Evolutionary conservation across 2,329 filamentous ascomycete genomes (phyloP).

Genomic region (Botrytis porri): DNA sequence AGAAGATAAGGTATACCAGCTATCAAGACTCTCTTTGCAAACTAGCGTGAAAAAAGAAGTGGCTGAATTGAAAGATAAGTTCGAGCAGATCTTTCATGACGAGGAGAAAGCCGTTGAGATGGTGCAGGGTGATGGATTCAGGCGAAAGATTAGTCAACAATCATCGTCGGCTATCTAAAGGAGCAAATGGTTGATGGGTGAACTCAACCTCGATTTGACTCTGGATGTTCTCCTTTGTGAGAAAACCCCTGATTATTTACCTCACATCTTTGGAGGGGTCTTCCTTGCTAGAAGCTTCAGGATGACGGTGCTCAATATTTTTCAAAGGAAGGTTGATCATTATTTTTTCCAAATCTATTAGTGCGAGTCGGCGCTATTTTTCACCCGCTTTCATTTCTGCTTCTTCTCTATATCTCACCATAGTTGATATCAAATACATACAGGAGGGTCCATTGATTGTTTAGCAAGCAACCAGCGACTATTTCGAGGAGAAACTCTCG

Average conservation of each 20-base stretch:
- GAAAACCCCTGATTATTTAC: not conserved
- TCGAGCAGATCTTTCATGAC: slow-evolving; percentile 29
- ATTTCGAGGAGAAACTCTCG: not conserved
- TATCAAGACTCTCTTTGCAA: not conserved
- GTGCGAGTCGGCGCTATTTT: not conserved
- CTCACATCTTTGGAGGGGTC: too few species aligned
- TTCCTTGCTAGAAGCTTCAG: not conserved
- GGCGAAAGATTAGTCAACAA: not conserved
- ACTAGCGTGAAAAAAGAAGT: slow-evolving; percentile 21
- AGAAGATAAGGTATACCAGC: slow-evolving; percentile 10
- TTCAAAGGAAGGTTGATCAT: not conserved
- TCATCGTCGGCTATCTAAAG: not conserved
- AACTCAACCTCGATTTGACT: not conserved
- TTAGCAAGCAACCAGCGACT: not conserved
- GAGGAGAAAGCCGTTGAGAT: slow-evolving; percentile 23
- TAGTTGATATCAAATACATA: too few species aligned
- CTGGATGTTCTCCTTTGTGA: not conserved
- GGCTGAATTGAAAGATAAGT: slow-evolving; percentile 26
- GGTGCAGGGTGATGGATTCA: slow-evolving; percentile 20
- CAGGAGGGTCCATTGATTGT: too few species aligned
- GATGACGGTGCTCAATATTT: too few species aligned
- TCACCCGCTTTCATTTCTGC: not conserved
- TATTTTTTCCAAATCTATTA: not conserved
- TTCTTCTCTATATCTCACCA: not conserved
- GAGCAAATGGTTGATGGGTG: not conserved